Evolutionary conservation across 371 early-diverging fungal species (phyloP), one percentile per base, ranked within the genome.

Genomic region (Rhizopus arrhizus): DNA sequence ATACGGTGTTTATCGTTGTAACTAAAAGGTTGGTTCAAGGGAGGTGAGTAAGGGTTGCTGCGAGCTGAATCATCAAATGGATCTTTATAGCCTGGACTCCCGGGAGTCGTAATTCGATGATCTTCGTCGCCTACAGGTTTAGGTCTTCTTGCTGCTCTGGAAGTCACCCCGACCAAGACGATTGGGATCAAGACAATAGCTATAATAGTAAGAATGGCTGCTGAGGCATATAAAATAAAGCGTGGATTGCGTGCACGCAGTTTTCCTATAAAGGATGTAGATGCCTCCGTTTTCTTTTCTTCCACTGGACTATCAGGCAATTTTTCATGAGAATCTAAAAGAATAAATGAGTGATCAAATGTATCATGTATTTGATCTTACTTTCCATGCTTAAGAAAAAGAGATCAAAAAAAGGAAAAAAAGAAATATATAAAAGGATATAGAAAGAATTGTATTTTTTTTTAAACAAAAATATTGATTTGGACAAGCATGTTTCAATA

Each of bases 1-100:
- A 91, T 87, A 1, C 76, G 68, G 9, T 70, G 58, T 22, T 85
- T 74, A 9, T 73, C 69, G 15, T 80, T 74, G 35, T 84, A 84
- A 3, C 66, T 68, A 61, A 90, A 90, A 2, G 75, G 70, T 47
- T 82, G 68, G n/a, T 67, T 65, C 15, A 85, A 61, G 0, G 82
- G 70, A 3, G 84, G 86, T 0, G 79, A 75, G 32, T 65, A 53
- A 2, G 52, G 50, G 48, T 85, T 82, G 22, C 66, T 65, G 29
- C 59, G 66, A 0, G 62, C 62, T 2, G 68, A 58, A 48, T 75
- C 71, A 53, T 79, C 68, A 69, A 74, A 75, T 10, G 53, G 47
- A 52, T 63, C 58, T 28, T 34, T 51, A 34, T 51, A 51, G 15
- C 16, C 52, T 15, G 52, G 52, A 8, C 13, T 15, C 10, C 52